These are phyloP conservation scores for Leccinum obscurum DNA, from an alignment of 768 basidiomycete species.

Conservation along the genomic window DNA sequence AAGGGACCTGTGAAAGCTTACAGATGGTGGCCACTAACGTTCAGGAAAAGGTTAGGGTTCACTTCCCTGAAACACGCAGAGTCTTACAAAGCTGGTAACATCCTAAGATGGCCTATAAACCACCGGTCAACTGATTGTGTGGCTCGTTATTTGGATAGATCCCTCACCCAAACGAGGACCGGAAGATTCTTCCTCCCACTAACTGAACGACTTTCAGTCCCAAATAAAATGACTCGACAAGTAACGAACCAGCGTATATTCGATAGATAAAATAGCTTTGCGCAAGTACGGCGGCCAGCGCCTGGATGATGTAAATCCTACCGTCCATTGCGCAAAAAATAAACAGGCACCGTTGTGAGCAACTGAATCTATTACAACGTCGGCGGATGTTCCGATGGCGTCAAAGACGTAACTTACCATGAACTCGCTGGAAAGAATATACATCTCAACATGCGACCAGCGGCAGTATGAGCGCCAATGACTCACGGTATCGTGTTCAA, in stretches of 20 bases:
- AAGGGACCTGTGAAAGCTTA: not conserved
- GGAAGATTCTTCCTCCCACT: not conserved
- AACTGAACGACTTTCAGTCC: conserved; percentile 4
- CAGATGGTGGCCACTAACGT: conserved; percentile 1
- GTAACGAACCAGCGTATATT: conserved; percentile 11
- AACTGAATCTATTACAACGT: conserved; percentile 7
- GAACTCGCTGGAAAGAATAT: conserved; percentile 2
- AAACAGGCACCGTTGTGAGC: conserved; percentile 2
- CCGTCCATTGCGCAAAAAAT: not conserved
- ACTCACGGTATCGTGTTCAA: conserved; percentile 5
- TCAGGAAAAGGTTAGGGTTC: not conserved
- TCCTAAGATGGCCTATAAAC: conserved; percentile 3
- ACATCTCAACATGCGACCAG: not conserved
- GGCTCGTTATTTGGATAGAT: not conserved
- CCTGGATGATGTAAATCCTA: conserved; percentile 6
- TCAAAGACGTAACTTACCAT: conserved; percentile 4
- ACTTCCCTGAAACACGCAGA: too few relatives aligned
- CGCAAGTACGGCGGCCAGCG: not conserved
- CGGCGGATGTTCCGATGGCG: too few relatives aligned
- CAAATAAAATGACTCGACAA: too few relatives aligned
- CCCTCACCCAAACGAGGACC: conserved; percentile 15
- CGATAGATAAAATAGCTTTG: conserved; percentile 17
- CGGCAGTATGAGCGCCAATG: not conserved
- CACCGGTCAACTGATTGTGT: not conserved
- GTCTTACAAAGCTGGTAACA: conserved; percentile 13